Evolutionary conservation across 2,329 filamentous ascomycete species (phyloP).

Genomic region (Epichloe festucae): DNA sequence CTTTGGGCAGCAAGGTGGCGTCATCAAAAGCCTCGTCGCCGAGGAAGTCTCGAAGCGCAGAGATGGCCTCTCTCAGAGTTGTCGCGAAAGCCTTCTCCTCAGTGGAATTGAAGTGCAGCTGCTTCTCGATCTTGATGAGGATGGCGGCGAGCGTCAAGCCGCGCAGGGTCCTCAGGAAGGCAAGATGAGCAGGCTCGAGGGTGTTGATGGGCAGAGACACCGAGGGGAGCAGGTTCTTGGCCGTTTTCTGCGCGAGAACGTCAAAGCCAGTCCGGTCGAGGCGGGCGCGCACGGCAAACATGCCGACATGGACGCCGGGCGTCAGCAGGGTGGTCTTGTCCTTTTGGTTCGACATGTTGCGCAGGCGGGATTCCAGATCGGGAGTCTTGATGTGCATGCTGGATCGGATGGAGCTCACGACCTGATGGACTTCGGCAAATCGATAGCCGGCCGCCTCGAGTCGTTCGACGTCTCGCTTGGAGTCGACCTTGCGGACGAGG

Average conservation of each 20-base stretch:
- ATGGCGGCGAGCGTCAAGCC: slow-evolving; percentile 25
- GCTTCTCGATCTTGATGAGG: slow-evolving; percentile 18
- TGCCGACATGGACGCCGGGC: slow-evolving; percentile 42
- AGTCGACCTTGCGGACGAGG: slow-evolving; percentile 52
- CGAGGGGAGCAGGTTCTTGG: slow-evolving; percentile 48
- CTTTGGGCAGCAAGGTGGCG: slow-evolving; percentile 29
- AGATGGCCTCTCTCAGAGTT: slow-evolving; percentile 30
- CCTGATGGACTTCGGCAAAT: slow-evolving; percentile 59
- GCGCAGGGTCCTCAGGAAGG: slow-evolving; percentile 39
- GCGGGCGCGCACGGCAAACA: slow-evolving; percentile 43
- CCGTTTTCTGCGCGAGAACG: slow-evolving; percentile 43
- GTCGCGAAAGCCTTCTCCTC: slow-evolving; percentile 31
- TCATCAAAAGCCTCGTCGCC: slow-evolving; percentile 33
- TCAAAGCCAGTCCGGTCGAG: slow-evolving; percentile 45
- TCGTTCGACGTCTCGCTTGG: slow-evolving; percentile 43
- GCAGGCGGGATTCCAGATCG: slow-evolving; percentile 48
- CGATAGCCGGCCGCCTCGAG: slow-evolving; percentile 62
- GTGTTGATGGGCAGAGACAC: slow-evolving; percentile 37
- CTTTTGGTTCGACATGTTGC: slow-evolving; percentile 49
- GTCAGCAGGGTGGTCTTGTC: slow-evolving; percentile 31
- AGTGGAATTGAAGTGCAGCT: slow-evolving; percentile 22
- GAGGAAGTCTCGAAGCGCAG: slow-evolving; percentile 27
- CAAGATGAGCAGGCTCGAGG: slow-evolving; percentile 41
- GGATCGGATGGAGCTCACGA: slow-evolving; percentile 53
- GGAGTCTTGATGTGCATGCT: slow-evolving; percentile 60